Evolutionary conservation across 768 basidiomycete species (phyloP), one percentile per base, ranked within the genome.

Genomic region (Mycena galericulata): DNA sequence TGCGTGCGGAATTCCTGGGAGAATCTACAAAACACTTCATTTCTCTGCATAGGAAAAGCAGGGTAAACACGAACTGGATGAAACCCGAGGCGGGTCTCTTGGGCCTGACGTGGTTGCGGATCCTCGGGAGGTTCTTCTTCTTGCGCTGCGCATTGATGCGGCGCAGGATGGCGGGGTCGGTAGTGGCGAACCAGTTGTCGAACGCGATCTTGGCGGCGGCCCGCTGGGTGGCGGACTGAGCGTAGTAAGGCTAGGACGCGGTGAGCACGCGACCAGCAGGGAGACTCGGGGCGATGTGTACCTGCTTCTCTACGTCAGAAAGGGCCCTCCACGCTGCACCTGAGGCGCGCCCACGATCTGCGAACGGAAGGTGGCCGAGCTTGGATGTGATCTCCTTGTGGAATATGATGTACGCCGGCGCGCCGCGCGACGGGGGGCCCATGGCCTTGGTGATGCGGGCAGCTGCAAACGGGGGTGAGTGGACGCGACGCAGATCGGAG

Each of bases 281-380:
- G 17, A 27, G 15, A 26, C 4, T 26, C 5, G 36, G 1, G 22
- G 24, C n/a, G 20, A n/a, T n/a, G n/a, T n/a, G 41, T 15, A 66
- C 65, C 57, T 60, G 20, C 27, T 53, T 58, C 49, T 66, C 65
- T 5, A 22, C 38, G 14, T 66, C 65, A 20, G 65, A 54, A 22
- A 66, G 50, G 10, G 47, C 49, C 9, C 11, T 41, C 65, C 65
- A 66, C 20, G 49, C 40, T 38, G n/a, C 50, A 17, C 57, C 62
- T 3, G 54, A 30, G 11, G 9, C 32, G 14, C 46, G 43, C 43
- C 34, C 59, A 14, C 59, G 47, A 6, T 61, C 47, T 34, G 27
- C 2, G 36, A 43, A 11, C n/a, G 24, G 5, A 26, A 43, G 30
- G 53, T 5, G 2, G 9, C 12, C 26, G 18, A 2, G 20, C 24